Conservation (phyloP, 352 stramenopile species). For the Aphanomyces cochlioides region DNA sequence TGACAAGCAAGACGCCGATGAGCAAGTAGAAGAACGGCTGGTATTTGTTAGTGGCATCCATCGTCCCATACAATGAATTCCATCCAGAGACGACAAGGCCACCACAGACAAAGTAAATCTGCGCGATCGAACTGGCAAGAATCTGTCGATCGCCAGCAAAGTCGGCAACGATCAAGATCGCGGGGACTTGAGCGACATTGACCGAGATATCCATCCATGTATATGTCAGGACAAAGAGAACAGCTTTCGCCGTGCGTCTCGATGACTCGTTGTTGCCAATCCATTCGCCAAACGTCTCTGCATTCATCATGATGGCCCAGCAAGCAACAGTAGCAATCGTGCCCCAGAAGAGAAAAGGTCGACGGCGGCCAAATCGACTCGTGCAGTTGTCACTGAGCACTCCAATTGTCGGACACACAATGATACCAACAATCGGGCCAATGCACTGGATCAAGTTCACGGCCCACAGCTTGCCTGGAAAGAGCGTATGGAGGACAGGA, state of each 20-base stretch:
- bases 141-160: slow-evolving; percentile 55
- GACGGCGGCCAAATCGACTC: slow-evolving; percentile 53
- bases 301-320: slow-evolving; percentile 61
- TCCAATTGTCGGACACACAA: slow-evolving; percentile 61
- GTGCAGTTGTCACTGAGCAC: slow-evolving; percentile 63
- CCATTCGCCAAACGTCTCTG: slow-evolving; percentile 41
- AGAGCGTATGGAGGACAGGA: slow-evolving; percentile 49
- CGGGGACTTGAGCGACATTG: slow-evolving; percentile 47
- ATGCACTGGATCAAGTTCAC: slow-evolving; percentile 72
- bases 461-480: slow-evolving; percentile 15
- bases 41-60: slow-evolving; percentile 43
- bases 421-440: slow-evolving; percentile 59
- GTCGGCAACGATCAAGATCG: slow-evolving; percentile 49
- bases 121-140: slow-evolving; percentile 42
- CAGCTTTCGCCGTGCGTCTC: slow-evolving; percentile 41
- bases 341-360: slow-evolving; percentile 59
- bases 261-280: slow-evolving; percentile 30
- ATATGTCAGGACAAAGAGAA: slow-evolving; percentile 54
- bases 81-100: slow-evolving; percentile 47
- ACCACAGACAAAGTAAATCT: slow-evolving; percentile 47
- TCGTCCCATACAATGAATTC: slow-evolving; percentile 46
- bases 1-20: slow-evolving; percentile 39
- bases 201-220: slow-evolving; percentile 57
- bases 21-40: slow-evolving; percentile 48
- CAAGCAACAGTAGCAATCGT: slow-evolving; percentile 55